phyloP scores from a whole-genome alignment of 2,329 filamentous ascomycete genomes.

The Fusarium burgessii region DNA sequence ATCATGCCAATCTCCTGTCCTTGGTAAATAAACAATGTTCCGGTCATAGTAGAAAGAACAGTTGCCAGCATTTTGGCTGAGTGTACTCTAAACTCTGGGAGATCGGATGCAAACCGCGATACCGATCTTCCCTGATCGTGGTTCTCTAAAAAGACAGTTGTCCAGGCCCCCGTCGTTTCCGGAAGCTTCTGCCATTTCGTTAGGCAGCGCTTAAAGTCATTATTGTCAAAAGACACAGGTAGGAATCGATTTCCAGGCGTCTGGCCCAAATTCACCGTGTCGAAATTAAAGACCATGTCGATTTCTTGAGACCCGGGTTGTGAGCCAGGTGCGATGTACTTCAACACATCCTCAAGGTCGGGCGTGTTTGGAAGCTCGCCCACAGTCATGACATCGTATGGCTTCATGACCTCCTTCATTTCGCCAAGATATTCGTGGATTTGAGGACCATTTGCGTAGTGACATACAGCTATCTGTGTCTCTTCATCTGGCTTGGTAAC shows the following conservation, averaged over 20 bases:
- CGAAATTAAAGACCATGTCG: constrained; percentile 77
- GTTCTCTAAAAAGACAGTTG: constrained; percentile 72
- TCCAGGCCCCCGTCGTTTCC: constrained; percentile 68
- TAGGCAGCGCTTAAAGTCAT: constrained; percentile 61
- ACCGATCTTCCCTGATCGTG: constrained; percentile 72
- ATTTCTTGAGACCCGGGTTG: constrained; percentile 62
- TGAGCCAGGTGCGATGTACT: constrained; percentile 59
- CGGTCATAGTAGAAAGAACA: constrained; percentile 63
- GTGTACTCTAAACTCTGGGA: constrained; percentile 59
- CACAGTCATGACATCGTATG: constrained; percentile 75
- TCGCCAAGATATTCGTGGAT: constrained; percentile 76
- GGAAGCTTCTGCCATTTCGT: constrained; percentile 64
- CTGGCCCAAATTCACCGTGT: constrained; percentile 68
- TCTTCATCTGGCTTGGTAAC: constrained; percentile 59
- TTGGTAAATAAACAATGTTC: constrained; percentile 75
- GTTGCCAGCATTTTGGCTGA: constrained; percentile 71
- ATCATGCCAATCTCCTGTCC: constrained; percentile 55
- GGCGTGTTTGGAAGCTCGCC: constrained; percentile 75
- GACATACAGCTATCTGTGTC: constrained; percentile 64
- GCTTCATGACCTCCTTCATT: constrained; percentile 70
- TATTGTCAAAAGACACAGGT: constrained; percentile 57
- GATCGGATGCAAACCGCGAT: constrained; percentile 64
- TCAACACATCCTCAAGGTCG: constrained; percentile 66
- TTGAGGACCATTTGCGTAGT: constrained; percentile 74
- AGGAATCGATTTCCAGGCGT: constrained; percentile 64